Evolutionary conservation across 2,329 filamentous ascomycete species (phyloP).

Genomic region (Ophiostoma triangulosporum): DNA sequence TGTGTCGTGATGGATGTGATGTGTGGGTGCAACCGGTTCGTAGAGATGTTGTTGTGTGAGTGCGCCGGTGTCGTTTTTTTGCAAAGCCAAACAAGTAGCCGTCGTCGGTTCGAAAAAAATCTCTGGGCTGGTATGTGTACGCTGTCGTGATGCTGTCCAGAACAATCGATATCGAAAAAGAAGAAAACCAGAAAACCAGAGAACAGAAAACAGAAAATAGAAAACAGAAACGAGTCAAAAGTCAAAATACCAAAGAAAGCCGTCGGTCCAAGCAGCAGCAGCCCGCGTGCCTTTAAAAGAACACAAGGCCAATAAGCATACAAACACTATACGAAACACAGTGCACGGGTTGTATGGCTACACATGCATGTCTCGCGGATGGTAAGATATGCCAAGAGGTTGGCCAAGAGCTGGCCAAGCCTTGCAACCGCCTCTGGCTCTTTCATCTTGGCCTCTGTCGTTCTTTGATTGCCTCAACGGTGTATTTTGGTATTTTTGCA

Average conservation of each 20-base stretch:
- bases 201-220: neutral
- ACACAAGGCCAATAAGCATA: neutral
- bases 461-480: neutral
- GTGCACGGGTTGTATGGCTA: neutral
- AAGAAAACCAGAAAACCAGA: neutral
- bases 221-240: neutral
- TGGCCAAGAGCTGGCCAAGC: constrained; percentile 3
- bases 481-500: neutral
- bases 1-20: neutral
- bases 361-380: constrained; percentile 1
- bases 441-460: neutral
- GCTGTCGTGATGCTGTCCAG: neutral
- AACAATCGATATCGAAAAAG: no score
- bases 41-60: no score
- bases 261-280: neutral
- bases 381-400: constrained; percentile 7
- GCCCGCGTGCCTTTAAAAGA: neutral
- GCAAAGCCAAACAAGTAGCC: no score
- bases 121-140: no score
- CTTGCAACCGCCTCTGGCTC: neutral
- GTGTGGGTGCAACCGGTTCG: neutral
- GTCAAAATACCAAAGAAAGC: neutral
- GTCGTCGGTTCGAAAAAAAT: no score
- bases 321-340: neutral
- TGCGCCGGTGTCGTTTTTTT: neutral